A percentile compares a stretch with the other conserved stretches of the same genome.
Evolutionary conservation across 495 filamentous ascomycete species (phyloP).

Genomic region (Xylaria acuta): DNA sequence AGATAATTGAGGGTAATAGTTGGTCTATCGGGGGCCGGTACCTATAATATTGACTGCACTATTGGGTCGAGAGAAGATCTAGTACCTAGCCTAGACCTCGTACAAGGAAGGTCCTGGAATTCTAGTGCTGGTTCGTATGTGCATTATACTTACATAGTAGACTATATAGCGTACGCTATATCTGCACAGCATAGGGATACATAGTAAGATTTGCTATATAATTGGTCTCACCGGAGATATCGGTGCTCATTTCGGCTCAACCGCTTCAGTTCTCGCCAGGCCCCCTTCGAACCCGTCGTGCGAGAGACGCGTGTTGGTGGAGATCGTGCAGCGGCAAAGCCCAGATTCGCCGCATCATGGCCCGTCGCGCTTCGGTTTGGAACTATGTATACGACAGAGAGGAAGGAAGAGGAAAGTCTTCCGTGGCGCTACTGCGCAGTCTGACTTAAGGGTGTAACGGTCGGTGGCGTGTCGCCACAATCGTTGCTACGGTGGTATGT

Average conservation of each 20-base stretch:
- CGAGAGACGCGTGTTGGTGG: constrained; percentile 11
- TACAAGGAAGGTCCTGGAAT: constrained; percentile 2
- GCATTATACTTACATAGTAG: background rate
- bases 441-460: constrained; percentile 15
- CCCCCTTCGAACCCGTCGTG: constrained; percentile 6
- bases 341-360: constrained; percentile 13
- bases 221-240: constrained; percentile 13
- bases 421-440: constrained; percentile 10
- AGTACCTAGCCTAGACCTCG: background rate
- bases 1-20: background rate
- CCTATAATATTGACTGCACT: constrained; percentile 3
- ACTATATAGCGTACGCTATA: background rate
- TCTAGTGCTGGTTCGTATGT: background rate
- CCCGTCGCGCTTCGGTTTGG: constrained; percentile 4
- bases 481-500: constrained; percentile 12
- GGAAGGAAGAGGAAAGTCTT: constrained; percentile 10
- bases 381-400: constrained; percentile 6
- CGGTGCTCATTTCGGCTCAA: constrained; percentile 1
- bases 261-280: constrained; percentile 9
- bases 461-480: constrained; percentile 23
- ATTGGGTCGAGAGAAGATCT: constrained; percentile 6
- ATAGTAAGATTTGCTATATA: background rate
- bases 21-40: background rate
- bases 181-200: background rate
- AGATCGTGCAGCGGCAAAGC: constrained; percentile 1